Percentiles rank a stretch among this genome's conserved stretches.
phyloP scores from a whole-genome alignment of 805 yeast species.

The Candida piceae region DNA sequence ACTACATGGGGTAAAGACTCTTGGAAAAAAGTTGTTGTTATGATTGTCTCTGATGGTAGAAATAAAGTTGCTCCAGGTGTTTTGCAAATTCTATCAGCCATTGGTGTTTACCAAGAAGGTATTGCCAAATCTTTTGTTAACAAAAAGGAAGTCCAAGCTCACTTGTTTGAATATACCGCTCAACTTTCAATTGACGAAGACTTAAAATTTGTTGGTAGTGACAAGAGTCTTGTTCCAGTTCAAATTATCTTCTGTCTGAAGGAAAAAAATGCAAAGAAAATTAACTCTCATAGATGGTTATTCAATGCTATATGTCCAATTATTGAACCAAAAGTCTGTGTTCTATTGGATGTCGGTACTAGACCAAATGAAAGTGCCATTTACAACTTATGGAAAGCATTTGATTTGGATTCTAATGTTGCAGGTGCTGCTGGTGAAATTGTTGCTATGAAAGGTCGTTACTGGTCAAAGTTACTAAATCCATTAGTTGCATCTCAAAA shows the following conservation, averaged over 20 bases:
- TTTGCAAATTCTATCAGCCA: slow-evolving; percentile 81
- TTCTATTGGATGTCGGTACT: slow-evolving; percentile 95
- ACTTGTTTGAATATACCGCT: slow-evolving; percentile 92
- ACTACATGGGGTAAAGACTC: slow-evolving; percentile 93
- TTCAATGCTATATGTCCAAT: slow-evolving; percentile 93
- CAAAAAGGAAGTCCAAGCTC: slow-evolving; percentile 87
- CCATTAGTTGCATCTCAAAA: slow-evolving; percentile 96
- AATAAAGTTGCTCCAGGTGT: slow-evolving; percentile 81
- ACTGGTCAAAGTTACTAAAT: slow-evolving; percentile 73
- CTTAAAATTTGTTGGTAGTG: slow-evolving; percentile 84
- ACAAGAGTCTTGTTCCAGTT: slow-evolving; percentile 88
- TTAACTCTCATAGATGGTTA: slow-evolving; percentile 97
- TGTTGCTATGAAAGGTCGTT: slow-evolving; percentile 89
- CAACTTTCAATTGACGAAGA: slow-evolving; percentile 90
- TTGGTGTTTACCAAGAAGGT: slow-evolving; percentile 97
- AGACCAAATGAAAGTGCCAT: slow-evolving; percentile 84
- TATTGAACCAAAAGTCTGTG: slow-evolving; percentile 85
- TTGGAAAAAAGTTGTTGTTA: slow-evolving; percentile 94
- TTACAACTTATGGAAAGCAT: slow-evolving; percentile 95
- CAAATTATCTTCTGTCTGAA: slow-evolving; percentile 90
- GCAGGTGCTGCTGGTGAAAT: slow-evolving; percentile 99
- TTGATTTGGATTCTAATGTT: slow-evolving; percentile 91
- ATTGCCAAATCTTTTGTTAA: slow-evolving; percentile 93
- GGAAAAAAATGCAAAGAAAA: slow-evolving; percentile 87
- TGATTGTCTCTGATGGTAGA: slow-evolving; percentile 92